These are phyloP conservation scores for Globisporangium takayamanum DNA, from an alignment of 352 stramenopile genomes.

Conservation along the genomic window DNA sequence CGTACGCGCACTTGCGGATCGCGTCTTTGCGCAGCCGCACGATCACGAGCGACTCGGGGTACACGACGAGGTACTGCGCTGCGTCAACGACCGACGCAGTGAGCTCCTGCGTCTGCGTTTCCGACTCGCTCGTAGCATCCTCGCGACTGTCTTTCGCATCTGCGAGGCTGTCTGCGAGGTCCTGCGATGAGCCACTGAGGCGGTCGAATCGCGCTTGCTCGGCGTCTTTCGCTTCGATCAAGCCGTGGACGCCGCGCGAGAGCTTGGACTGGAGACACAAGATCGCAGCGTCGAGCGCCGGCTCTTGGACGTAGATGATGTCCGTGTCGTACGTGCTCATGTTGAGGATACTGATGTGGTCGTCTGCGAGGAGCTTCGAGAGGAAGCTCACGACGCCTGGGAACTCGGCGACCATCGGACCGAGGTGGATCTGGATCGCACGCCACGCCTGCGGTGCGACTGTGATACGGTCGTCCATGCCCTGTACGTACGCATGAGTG, in stretches of 20 bases:
- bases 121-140: neutral
- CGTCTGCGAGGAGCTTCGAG: conserved; percentile 74
- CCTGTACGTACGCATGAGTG: conserved; percentile 17
- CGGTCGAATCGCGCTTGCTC: conserved; percentile 18
- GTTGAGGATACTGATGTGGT: conserved; percentile 87
- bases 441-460: conserved; percentile 71
- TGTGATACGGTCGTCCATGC: conserved; percentile 58
- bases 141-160: too few species aligned
- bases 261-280: conserved; percentile 74
- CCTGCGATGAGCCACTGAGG: neutral
- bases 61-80: conserved; percentile 77
- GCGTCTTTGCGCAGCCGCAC: conserved; percentile 72
- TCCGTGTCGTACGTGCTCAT: conserved; percentile 89
- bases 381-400: conserved; percentile 80
- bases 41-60: conserved; percentile 67
- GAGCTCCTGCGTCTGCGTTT: neutral
- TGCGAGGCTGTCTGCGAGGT: neutral
- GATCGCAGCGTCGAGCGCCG: conserved; percentile 39
- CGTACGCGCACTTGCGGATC: conserved; percentile 65
- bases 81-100: conserved; percentile 37
- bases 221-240: conserved; percentile 73
- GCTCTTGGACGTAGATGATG: conserved; percentile 76
- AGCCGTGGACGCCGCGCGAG: conserved; percentile 63
- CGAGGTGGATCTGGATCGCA: conserved; percentile 81
- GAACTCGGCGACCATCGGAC: conserved; percentile 82